phyloP scores from a whole-genome alignment of 176 grass and related monocot genomes.

The Eragrostis nindensis region DNA sequence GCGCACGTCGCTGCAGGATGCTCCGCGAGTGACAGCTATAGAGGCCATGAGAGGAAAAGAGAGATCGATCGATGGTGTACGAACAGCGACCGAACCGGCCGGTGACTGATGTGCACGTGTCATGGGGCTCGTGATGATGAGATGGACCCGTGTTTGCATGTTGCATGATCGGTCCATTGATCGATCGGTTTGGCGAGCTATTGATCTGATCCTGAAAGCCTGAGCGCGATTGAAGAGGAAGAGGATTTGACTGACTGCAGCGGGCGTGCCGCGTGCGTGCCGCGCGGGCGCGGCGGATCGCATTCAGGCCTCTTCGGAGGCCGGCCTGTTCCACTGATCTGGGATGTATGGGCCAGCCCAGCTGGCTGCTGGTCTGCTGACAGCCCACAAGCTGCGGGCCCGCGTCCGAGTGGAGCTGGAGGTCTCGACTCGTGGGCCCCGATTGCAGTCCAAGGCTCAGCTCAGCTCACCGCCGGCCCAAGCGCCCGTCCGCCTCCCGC shows the following conservation, averaged over 20 bases:
- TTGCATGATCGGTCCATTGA: no score
- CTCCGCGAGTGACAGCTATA: not conserved
- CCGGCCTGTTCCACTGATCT: no score
- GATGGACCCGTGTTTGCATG: not conserved
- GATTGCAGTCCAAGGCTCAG: not conserved
- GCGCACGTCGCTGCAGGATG: no score
- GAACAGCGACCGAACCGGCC: not conserved
- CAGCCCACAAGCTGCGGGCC: no score
- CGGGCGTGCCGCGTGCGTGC: no score
- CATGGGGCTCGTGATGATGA: not conserved
- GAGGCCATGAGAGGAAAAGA: not conserved
- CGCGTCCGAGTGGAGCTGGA: no score
- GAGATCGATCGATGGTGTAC: not conserved
- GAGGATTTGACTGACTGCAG: no score
- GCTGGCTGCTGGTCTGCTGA: no score
- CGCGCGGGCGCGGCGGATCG: no score
- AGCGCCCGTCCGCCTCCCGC: not conserved
- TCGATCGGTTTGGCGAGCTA: not conserved
- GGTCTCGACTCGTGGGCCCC: no score
- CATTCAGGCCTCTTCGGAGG: no score
- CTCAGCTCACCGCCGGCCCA: not conserved
- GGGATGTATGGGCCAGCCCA: no score
- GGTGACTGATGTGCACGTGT: not conserved
- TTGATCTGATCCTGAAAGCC: not conserved
- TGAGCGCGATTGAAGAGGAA: not conserved